Conservation (phyloP, 768 basidiomycete species). For the Vararia minispora region DNA sequence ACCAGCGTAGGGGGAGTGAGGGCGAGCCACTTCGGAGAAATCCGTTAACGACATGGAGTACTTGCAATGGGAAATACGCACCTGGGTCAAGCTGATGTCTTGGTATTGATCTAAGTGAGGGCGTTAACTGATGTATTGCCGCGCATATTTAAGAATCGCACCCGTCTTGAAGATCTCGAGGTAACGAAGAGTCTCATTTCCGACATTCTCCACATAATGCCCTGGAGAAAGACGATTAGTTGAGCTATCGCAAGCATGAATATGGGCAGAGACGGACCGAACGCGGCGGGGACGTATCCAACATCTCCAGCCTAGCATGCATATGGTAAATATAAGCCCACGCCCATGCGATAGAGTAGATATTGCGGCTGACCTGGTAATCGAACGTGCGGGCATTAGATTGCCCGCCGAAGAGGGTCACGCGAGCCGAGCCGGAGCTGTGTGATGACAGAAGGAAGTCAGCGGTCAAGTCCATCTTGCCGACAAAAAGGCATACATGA, state of each 20-base stretch:
- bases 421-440: constrained; percentile 42
- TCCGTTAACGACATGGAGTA: not conserved
- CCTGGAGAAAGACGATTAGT: constrained; percentile 12
- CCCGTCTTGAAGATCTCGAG: constrained; percentile 29
- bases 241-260: too few species aligned
- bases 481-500: constrained; percentile 26
- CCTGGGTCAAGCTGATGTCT: constrained; percentile 22
- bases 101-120: constrained; percentile 17
- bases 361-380: constrained; percentile 29
- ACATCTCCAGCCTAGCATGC: constrained; percentile 40
- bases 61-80: constrained; percentile 1
- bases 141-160: constrained; percentile 4
- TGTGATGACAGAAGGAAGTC: not conserved
- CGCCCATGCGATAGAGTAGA: not conserved
- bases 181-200: constrained; percentile 25
- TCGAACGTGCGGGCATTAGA: constrained; percentile 48
- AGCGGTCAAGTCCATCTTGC: too few species aligned
- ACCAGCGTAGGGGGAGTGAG: constrained; percentile 33
- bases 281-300: constrained; percentile 48
- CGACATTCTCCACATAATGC: constrained; percentile 34
- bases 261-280: constrained; percentile 27
- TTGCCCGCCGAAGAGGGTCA: constrained; percentile 45
- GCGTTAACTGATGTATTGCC: not conserved
- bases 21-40: constrained; percentile 9
- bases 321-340: not conserved